Evolutionary conservation across 352 stramenopile species (phyloP).

Genomic region (Pythium rishiriense): DNA sequence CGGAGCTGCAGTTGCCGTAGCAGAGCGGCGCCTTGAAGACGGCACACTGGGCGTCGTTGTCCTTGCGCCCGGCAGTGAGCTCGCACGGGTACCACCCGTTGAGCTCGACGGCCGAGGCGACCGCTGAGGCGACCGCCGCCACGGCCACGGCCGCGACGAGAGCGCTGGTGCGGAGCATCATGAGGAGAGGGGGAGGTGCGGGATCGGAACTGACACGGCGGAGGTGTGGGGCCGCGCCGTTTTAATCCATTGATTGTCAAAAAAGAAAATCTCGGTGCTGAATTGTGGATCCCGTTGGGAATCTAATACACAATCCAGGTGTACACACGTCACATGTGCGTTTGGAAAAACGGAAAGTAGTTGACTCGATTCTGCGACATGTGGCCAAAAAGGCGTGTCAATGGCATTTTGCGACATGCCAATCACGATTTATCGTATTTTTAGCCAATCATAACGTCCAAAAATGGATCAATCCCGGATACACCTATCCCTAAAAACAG

Average conservation of each 20-base stretch:
- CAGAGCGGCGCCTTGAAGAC: constrained; percentile 40
- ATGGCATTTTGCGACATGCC: no score
- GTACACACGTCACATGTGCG: no score
- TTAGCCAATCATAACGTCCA: neutral
- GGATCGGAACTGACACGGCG: neutral
- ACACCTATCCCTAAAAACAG: neutral
- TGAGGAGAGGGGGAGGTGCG: neutral
- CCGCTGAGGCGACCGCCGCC: neutral
- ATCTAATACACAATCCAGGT: no score
- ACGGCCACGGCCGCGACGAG: neutral
- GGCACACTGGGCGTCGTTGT: constrained; percentile 30
- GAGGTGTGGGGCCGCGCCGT: no score
- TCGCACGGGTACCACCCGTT: constrained; percentile 37
- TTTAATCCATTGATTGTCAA: no score
- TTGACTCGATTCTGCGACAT: no score
- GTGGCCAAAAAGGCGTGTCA: no score
- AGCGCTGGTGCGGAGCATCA: neutral
- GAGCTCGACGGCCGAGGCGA: constrained; percentile 7
- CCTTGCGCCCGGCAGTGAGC: constrained; percentile 12
- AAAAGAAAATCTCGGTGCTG: no score
- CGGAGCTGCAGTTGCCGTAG: constrained; percentile 32
- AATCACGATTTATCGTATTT: no score
- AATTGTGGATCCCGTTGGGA: no score
- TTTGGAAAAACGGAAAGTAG: no score
- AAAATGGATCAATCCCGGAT: no score